These are phyloP conservation scores for Gyromitra esculenta DNA, from an alignment of 2,329 filamentous ascomycete genomes.

Conservation along the genomic window DNA sequence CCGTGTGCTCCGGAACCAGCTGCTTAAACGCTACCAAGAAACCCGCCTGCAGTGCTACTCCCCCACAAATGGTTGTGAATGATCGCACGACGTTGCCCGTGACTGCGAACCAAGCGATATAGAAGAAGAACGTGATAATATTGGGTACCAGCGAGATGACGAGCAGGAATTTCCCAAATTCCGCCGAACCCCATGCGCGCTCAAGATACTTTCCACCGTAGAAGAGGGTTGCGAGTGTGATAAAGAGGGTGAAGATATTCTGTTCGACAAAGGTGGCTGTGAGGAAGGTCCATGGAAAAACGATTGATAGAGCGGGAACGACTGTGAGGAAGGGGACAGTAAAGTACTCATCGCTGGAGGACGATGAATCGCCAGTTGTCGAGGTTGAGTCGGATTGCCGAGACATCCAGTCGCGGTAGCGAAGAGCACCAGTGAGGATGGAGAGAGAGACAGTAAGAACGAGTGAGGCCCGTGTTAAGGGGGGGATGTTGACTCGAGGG, in stretches of 20 bases:
- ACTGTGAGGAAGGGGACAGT: constrained; percentile 88
- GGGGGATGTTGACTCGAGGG: constrained; percentile 88
- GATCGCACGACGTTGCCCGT: constrained; percentile 67
- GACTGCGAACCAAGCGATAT: constrained; percentile 77
- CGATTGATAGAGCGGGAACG: constrained; percentile 81
- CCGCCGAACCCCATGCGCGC: constrained; percentile 89
- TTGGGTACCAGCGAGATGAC: constrained; percentile 84
- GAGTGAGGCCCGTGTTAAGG: constrained; percentile 84
- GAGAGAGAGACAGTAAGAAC: constrained; percentile 79
- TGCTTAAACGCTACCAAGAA: constrained; percentile 98
- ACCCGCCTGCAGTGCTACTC: constrained; percentile 86
- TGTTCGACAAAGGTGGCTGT: constrained; percentile 89
- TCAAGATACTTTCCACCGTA: constrained; percentile 95
- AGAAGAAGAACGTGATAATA: constrained; percentile 74
- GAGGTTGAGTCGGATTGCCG: constrained; percentile 56
- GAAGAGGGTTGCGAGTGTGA: constrained; percentile 82
- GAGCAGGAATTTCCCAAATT: constrained; percentile 89
- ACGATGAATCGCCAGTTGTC: constrained; percentile 55
- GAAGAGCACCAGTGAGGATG: constrained; percentile 80
- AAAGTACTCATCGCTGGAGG: constrained; percentile 68
- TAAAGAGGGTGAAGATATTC: constrained; percentile 84
- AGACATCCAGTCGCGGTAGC: constrained; percentile 72
- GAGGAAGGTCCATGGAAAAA: constrained; percentile 93
- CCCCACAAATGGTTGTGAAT: constrained; percentile 83
- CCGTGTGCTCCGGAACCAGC: constrained; percentile 94